phyloP scores from a whole-genome alignment of 106 monocot species.

The Phalaenopsis aphrodite region DNA sequence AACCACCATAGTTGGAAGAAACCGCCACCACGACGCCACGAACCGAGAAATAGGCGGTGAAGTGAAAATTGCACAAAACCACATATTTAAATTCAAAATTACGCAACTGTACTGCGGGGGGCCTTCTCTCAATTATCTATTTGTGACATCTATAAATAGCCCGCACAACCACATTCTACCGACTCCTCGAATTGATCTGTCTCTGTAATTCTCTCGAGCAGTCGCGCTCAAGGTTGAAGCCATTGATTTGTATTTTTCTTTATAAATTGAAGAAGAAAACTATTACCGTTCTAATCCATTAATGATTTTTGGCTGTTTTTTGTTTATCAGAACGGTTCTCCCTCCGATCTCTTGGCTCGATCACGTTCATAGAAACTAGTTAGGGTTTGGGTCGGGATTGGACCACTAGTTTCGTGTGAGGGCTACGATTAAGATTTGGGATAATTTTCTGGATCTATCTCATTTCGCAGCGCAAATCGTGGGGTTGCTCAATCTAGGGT shows the following conservation, averaged over 20 bases:
- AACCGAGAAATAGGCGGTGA: too few species aligned
- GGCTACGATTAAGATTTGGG: not conserved
- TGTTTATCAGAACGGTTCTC: not conserved
- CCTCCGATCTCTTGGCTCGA: not conserved
- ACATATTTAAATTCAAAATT: too few species aligned
- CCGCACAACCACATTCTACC: not conserved
- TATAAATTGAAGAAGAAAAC: not conserved
- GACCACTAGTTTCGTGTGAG: not conserved
- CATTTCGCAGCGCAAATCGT: not conserved
- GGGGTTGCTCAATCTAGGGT: not conserved
- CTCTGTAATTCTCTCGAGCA: too few species aligned
- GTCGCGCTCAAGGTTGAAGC: not conserved
- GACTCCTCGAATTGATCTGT: not conserved
- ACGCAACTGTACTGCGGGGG: too few species aligned
- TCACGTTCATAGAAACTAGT: not conserved
- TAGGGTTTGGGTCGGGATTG: not conserved
- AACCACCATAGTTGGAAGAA: too few species aligned
- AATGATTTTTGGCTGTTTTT: not conserved
- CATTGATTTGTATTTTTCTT: not conserved
- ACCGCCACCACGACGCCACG: too few species aligned
- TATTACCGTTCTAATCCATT: not conserved
- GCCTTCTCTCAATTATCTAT: not conserved
- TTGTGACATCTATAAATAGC: not conserved
- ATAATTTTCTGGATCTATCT: not conserved
- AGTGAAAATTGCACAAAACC: too few species aligned